Evolutionary conservation across 352 stramenopile species (phyloP), one percentile per base, ranked within the genome.

Genomic region (Globisporangium nodosum): DNA sequence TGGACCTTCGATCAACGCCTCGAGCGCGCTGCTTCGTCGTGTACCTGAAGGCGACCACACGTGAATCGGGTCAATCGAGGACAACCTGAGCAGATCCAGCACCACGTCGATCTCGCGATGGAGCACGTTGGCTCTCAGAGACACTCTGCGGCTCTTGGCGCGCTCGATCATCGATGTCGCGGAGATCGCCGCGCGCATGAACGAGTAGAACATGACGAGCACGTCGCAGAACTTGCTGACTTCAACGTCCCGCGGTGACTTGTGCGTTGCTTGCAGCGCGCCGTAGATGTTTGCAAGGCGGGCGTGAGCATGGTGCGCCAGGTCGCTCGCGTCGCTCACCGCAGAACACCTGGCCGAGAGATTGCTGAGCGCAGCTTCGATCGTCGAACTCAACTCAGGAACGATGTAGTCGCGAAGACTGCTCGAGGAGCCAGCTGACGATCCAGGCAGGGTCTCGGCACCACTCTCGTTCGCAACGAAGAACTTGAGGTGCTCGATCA

Each of bases 401-500:
- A 58, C 52, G 35, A 49, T 40, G 18, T 58, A 21, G 3, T 46
- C 42, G 18, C 6, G 27, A 1, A 52, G n/a, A 52, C 54, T 40
- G 35, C 9, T 45, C 5, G 35, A 27, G 18, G 35, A 30, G 21
- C 11, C 6, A 15, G 16, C 11, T 6, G 45, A 5, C 0, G 20
- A 27, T 3, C 24, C 15, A 40, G 6, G 13, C n/a, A 27, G 18
- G 7, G 2, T 42, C 27, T 46, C n/a, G 27, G 27, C 21, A 18
- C 5, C 2, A 16, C 15, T 24, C 15, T 59, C 50, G 16, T 50
- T 6, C 16, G 35, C 33, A 6, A 21, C 52, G 51, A 65, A 65
- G 4, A 27, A 5, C 7, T 59, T 55, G 4, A 65, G n/a, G 15
- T 43, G 37, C 27, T 56, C 52, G 3, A 65, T 13, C 7, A 65